A percentile compares a stretch with the other conserved stretches of the same genome.
These are phyloP conservation scores for Omphalotus olearius DNA, from an alignment of 1,284 basidiomycete species.

Conservation along the genomic window DNA sequence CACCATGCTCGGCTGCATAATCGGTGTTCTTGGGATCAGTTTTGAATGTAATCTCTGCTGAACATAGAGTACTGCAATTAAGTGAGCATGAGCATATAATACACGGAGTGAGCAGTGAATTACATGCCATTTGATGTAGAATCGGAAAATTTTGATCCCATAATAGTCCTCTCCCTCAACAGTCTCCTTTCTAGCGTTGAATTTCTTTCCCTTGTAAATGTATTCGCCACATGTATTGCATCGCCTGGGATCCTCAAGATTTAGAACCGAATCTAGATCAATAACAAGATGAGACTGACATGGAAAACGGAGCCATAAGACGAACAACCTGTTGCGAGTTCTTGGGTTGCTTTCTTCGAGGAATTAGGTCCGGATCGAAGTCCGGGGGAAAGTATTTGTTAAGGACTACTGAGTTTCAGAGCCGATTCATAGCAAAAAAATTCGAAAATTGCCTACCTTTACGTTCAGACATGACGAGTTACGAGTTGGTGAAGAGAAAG, in stretches of 20 bases:
- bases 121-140: constrained; percentile 78
- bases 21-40: constrained; percentile 99
- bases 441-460: constrained; percentile 50
- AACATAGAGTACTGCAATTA: constrained; percentile 75
- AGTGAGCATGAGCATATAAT: constrained; percentile 5
- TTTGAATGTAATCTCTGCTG: constrained; percentile 99
- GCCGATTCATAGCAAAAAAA: not conserved
- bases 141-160: constrained; percentile 93
- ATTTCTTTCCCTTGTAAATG: constrained; percentile 98
- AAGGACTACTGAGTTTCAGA: constrained; percentile 49
- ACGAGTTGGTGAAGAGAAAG: too few relatives aligned
- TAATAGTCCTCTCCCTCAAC: constrained; percentile 97
- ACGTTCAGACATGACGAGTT: constrained; percentile 81
- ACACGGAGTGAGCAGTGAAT: not conserved
- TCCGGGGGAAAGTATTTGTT: constrained; percentile 94
- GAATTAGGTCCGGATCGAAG: constrained; percentile 97
- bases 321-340: constrained; percentile 96
- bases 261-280: constrained; percentile 13
- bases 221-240: constrained; percentile 97
- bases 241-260: constrained; percentile 47
- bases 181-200: constrained; percentile 98
- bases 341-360: constrained; percentile 82
- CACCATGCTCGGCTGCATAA: constrained; percentile 89
- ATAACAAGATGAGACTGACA: constrained; percentile 46
- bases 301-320: constrained; percentile 98